Evolutionary conservation across 352 stramenopile genomes (phyloP).

Genomic region (Phytophthora europaea): DNA sequence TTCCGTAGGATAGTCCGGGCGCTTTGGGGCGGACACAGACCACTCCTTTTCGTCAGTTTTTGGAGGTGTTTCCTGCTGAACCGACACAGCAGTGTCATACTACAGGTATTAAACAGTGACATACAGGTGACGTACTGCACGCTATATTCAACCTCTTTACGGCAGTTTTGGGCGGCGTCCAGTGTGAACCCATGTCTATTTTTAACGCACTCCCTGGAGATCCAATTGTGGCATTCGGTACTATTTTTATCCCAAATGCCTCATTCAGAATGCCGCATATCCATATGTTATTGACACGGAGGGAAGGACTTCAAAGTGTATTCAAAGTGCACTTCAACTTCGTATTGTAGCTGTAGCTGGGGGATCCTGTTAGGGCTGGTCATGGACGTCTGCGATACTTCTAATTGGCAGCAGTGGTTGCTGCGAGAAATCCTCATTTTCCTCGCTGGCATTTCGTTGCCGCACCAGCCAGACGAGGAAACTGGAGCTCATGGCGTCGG

Average conservation of each 20-base stretch:
- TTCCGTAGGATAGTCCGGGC: neutral
- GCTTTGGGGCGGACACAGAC: neutral
- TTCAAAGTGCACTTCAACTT: too few species aligned
- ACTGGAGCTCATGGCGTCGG: slow-evolving; percentile 9
- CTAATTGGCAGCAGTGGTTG: slow-evolving; percentile 15
- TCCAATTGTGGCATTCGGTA: too few species aligned
- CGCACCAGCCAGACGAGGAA: slow-evolving; percentile 14
- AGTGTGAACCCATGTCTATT: too few species aligned
- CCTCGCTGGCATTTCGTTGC: neutral
- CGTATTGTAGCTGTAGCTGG: too few species aligned
- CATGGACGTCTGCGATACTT: neutral
- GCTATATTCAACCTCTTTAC: neutral
- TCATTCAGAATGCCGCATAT: too few species aligned
- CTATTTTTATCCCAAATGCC: too few species aligned
- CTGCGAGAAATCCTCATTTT: neutral
- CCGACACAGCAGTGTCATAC: neutral
- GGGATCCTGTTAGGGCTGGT: neutral
- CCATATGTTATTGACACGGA: too few species aligned
- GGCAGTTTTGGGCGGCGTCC: too few species aligned
- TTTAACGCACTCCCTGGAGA: too few species aligned
- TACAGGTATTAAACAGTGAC: neutral
- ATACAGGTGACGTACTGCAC: neutral
- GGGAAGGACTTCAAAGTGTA: too few species aligned
- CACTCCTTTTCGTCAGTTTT: neutral
- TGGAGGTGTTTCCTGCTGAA: neutral